Evolutionary conservation across 306 rosid genomes (phyloP).

Genomic region (Cajanus cajan): DNA sequence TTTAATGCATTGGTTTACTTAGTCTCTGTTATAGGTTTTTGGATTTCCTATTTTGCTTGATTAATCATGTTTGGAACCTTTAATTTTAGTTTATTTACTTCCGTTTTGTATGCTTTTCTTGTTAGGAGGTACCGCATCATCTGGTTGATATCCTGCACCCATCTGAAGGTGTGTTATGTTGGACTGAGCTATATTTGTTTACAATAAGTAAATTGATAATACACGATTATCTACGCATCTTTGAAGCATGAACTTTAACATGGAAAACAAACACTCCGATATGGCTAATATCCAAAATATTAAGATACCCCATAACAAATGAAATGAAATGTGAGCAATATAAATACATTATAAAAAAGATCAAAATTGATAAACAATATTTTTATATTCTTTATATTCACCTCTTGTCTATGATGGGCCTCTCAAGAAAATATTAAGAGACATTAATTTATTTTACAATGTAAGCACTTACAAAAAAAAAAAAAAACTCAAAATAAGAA

Average conservation of each 20-base stretch:
- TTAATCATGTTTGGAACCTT: neutral
- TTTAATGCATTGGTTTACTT: neutral
- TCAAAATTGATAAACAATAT: neutral
- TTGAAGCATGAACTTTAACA: neutral
- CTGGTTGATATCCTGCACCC: slow-evolving; percentile 77
- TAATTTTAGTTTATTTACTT: slow-evolving; percentile 14
- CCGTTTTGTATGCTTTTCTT: slow-evolving; percentile 26
- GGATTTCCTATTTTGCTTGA: neutral
- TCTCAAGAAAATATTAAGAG: neutral
- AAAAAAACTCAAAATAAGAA: neutral
- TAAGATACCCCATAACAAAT: neutral
- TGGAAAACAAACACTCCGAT: neutral
- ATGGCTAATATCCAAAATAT: neutral
- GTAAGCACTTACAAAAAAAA: neutral
- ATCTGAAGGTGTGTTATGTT: slow-evolving; percentile 64
- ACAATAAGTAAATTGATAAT: neutral
- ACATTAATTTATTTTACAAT: neutral
- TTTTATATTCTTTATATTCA: neutral
- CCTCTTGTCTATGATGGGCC: neutral
- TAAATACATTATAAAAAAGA: neutral
- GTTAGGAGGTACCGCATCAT: slow-evolving; percentile 87
- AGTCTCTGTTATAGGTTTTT: neutral
- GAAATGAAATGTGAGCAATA: neutral
- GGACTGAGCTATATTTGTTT: slow-evolving; percentile 18
- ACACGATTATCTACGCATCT: neutral